Evolutionary conservation across 2,329 filamentous ascomycete species (phyloP), one percentile per base, ranked within the genome.

Genomic region (Venturiaceae sp.): DNA sequence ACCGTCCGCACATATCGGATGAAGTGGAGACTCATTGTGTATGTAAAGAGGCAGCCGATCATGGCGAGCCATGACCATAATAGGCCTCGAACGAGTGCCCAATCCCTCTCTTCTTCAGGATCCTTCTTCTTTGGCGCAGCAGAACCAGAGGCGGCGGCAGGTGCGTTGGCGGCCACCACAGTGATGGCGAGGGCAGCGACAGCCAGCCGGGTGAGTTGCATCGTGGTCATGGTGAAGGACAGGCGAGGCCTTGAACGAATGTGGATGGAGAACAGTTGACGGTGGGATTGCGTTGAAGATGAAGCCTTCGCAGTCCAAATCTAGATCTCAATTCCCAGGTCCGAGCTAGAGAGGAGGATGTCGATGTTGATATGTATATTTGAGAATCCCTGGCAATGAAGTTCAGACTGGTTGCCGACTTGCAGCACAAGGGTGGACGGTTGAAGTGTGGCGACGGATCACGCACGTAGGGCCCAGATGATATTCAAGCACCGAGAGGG

Each of bases 1-100:
- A 95, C 78, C 28, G 82, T 86, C 62, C 91, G 83, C 37, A 92
- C 76, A 67, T 94, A 86, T 64, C 80, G 83, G 60, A 82, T 76
- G 59, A 87, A 73, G 58, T 81, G 78, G 55, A 83, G 78, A 58
- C 77, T 72, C 62, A 85, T 70, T 61, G 26, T 33, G 58, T 59
- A 56, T 5, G 44, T 33, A n/a, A 56, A 34, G 8, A 44, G 26
- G 13, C 58, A 36, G 13, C 34, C 36, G 14, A 56, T 36, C 21
- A 59, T 39, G 14, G 46, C 58, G 21, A 59, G 30, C 58, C 58
- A 59, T 26, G 52, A 16, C 52, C 53, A 59, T n/a, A 59, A 21
- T 5, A 59, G 26, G 9, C 52, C 50, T 37, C 41, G 30, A 16
- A 59, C 41, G 13, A 59, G 16, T 16, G 28, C 26, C 58, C 58